These are phyloP conservation scores for Bauhinia variegata DNA, from an alignment of 306 rosid species.

Conservation along the genomic window DNA sequence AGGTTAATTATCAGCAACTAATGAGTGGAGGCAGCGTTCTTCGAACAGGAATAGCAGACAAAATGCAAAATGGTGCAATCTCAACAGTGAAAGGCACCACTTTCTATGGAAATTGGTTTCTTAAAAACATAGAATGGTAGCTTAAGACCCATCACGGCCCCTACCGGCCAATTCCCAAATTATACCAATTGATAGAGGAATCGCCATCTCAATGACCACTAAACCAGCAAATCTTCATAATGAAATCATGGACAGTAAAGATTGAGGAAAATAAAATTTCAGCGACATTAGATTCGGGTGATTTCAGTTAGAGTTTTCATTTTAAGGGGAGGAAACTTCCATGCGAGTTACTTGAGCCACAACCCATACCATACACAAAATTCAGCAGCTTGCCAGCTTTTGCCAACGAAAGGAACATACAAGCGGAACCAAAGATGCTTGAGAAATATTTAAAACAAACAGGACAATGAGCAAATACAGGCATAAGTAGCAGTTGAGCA, in stretches of 20 bases:
- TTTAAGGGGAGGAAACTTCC: not conserved
- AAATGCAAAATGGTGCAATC: not conserved
- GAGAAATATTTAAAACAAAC: not conserved
- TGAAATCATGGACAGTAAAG: not conserved
- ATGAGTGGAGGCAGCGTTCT: no score
- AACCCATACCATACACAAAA: not conserved
- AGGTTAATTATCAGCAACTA: not conserved
- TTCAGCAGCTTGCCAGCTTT: not conserved
- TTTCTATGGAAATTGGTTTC: no score
- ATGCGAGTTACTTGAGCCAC: constrained; percentile 1
- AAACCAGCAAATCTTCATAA: not conserved
- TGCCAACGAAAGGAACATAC: not conserved
- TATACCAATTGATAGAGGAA: constrained; percentile 2
- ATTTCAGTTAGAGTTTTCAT: no score
- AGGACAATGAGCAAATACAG: not conserved
- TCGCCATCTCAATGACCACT: constrained; percentile 5
- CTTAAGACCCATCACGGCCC: no score
- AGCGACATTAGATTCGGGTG: constrained; percentile 1
- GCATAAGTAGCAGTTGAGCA: not conserved
- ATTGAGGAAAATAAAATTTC: not conserved
- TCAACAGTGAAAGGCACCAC: not conserved
- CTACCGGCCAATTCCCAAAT: no score
- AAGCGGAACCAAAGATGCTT: not conserved
- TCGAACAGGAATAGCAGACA: no score
- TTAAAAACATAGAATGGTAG: no score